A percentile compares a stretch with the other conserved stretches of the same genome.
phyloP scores from a whole-genome alignment of 164 flowering plant genomes.

The Berberis vulgaris region DNA sequence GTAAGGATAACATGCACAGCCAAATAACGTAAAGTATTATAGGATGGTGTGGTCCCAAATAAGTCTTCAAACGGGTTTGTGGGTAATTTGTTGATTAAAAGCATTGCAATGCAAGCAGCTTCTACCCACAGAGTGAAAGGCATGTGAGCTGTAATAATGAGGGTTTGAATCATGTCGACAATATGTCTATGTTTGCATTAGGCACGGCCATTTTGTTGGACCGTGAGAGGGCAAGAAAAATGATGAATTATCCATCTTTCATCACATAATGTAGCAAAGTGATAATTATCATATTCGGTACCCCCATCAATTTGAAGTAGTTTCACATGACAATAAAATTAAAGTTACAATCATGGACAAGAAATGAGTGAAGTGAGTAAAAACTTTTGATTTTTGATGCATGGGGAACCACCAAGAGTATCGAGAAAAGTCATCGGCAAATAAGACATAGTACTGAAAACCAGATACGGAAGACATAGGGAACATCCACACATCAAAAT shows the following conservation, averaged over 20 bases:
- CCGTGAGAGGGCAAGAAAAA: not conserved
- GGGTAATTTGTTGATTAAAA: not conserved
- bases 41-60: not conserved
- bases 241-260: not conserved
- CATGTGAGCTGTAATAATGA: not conserved
- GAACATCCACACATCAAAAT: not conserved
- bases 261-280: not conserved
- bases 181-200: not conserved
- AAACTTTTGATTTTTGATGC: not conserved
- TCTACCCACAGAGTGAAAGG: not conserved
- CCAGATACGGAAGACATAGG: not conserved
- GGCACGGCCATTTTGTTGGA: not conserved
- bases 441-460: not conserved
- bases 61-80: not conserved
- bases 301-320: not conserved
- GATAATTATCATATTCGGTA: not conserved
- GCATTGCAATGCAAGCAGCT: not conserved
- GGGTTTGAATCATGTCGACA: not conserved
- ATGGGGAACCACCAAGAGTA: not conserved
- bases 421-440: not conserved
- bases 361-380: not conserved
- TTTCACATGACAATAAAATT: not conserved
- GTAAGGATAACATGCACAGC: not conserved
- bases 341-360: not conserved
- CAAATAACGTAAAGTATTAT: not conserved